Evolutionary conservation across 2,329 filamentous ascomycete species (phyloP), one percentile per base, ranked within the genome.

Genomic region (Cryphonectria japonica): DNA sequence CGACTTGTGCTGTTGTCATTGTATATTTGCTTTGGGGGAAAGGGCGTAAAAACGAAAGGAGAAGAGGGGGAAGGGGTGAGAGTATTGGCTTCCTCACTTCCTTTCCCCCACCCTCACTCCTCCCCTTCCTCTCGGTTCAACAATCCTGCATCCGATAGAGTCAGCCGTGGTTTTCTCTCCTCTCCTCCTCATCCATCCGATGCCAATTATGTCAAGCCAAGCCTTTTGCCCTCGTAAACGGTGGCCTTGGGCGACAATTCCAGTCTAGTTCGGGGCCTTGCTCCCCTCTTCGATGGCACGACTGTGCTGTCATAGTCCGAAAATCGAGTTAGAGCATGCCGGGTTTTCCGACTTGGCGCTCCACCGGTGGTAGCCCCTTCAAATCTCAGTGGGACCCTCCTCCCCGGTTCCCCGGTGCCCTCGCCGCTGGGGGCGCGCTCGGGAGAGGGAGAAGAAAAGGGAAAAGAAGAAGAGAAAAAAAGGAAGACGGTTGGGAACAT

Each of bases 281-380:
- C 16, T n/a, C 22, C 8, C 7, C 22, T 7, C 29, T 1, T 39
- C 19, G 22, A 39, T 39, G 59, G 59, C 59, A 39, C 19, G 34
- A 22, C 34, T 4, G 59, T 26, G 9, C 22, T 39, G 34, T 32
- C 29, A 37, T 22, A 14, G 6, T n/a, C 37, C 11, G 2, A 9
- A 39, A 39, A 39, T 34, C 34, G 37, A 39, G 37, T 11, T 11
- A 11, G 37, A 39, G 37, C 11, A 39, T 39, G 37, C 37, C 59
- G 32, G 59, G 7, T 39, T n/a, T 61, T 39, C 59, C 59, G 59
- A 61, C 34, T 61, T 61, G 59, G 34, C 59, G 59, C 16, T 34
- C 59, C 32, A 34, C 59, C 59, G 9, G 34, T 22, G 32, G 32
- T 6, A n/a, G 32, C 32, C 32, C 54, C 54, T 32, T 59, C 54